Percentiles rank a stretch among this genome's conserved stretches.
phyloP scores from a whole-genome alignment of 2,329 filamentous ascomycete genomes.

The Botrytis byssoidea region DNA sequence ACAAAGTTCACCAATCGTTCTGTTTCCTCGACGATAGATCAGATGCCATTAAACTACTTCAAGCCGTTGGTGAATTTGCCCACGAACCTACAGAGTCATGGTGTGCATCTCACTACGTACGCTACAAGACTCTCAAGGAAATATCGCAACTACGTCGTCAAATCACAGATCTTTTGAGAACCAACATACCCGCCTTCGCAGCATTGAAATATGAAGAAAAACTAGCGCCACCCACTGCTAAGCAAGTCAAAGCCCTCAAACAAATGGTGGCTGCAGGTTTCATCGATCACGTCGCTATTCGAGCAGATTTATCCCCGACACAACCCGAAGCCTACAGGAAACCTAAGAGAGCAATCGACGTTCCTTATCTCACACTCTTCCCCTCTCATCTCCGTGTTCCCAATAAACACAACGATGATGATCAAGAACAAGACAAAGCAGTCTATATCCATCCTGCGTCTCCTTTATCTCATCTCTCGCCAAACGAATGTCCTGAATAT shows the following conservation, averaged over 20 bases:
- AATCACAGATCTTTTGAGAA: conserved; percentile 75
- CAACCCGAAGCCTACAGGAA: conserved; percentile 67
- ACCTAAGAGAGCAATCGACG: conserved; percentile 82
- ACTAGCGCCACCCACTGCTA: conserved; percentile 58
- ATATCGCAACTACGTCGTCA: conserved; percentile 79
- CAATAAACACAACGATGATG: conserved; percentile 40
- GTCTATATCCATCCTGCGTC: conserved; percentile 90
- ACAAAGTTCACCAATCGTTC: conserved; percentile 74
- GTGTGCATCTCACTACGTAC: conserved; percentile 81
- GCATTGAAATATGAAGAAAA: conserved; percentile 56
- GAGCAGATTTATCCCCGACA: conserved; percentile 77
- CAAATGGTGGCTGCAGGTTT: conserved; percentile 92
- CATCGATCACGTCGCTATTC: conserved; percentile 90
- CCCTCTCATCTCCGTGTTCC: conserved; percentile 51
- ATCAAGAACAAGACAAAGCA: conserved; percentile 48
- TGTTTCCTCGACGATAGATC: conserved; percentile 77
- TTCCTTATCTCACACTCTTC: conserved; percentile 85
- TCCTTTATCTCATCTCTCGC: conserved; percentile 67
- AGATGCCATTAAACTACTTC: conserved; percentile 87
- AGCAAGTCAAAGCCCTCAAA: conserved; percentile 76
- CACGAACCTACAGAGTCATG: conserved; percentile 70
- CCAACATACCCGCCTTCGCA: conserved; percentile 67
- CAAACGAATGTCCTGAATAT: conserved; percentile 78
- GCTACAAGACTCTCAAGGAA: conserved; percentile 83
- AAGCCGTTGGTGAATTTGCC: conserved; percentile 83